Percentiles rank a stretch among this genome's conserved stretches.
phyloP scores from a whole-genome alignment of 345 rosid species.

The Citrus australasica region DNA sequence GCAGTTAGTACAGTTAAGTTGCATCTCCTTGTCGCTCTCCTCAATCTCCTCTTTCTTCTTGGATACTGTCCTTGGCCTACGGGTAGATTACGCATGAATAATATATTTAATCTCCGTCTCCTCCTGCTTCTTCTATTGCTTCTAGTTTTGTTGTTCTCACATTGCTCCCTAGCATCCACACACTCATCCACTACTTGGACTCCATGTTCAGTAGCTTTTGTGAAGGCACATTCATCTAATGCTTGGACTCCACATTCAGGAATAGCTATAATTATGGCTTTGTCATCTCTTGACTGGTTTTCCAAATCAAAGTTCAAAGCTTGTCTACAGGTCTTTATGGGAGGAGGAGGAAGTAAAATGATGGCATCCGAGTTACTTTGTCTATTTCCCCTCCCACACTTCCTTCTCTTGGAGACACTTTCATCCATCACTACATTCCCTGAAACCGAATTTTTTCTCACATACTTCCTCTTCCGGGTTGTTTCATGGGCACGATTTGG shows the following conservation, averaged over 20 bases:
- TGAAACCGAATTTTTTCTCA: background rate
- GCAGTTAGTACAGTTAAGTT: background rate
- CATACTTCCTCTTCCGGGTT: slow-evolving; percentile 9
- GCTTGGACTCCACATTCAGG: background rate
- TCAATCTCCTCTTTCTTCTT: background rate
- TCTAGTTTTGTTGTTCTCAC: slow-evolving; percentile 10
- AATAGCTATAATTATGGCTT: background rate
- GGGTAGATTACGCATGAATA: background rate
- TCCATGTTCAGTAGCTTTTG: background rate
- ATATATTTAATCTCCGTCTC: slow-evolving; percentile 8
- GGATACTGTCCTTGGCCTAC: background rate
- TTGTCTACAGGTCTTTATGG: background rate
- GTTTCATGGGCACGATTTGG: background rate
- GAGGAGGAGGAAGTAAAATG: background rate
- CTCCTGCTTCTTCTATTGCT: slow-evolving; percentile 7
- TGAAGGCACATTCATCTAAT: background rate
- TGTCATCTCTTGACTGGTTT: background rate
- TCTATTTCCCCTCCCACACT: background rate
- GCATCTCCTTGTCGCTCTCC: background rate
- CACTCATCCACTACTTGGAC: background rate
- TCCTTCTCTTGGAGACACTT: slow-evolving; percentile 5
- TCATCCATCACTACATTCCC: background rate
- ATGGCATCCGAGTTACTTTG: background rate
- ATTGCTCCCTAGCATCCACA: background rate
- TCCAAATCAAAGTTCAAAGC: slow-evolving; percentile 8